Conservation (phyloP, 192 early-diverging fungal species). For the Entomortierella lignicola region DNA sequence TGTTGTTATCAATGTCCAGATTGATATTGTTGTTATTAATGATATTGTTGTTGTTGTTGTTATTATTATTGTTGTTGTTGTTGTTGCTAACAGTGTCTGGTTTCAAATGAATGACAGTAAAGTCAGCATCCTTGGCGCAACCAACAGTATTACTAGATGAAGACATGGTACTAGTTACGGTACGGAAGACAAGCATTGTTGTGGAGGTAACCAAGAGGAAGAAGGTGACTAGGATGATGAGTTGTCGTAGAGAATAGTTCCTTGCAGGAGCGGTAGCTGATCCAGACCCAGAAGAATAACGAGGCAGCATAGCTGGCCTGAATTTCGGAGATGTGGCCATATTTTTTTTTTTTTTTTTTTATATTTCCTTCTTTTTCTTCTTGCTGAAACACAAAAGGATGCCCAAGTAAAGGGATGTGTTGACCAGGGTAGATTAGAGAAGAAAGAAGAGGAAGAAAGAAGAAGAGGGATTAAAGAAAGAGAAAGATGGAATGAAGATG, state of each 20-base stretch:
- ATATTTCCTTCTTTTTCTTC: too few relatives aligned
- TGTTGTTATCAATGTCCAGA: background rate
- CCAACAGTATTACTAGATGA: constrained; percentile 7
- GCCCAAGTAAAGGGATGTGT: too few relatives aligned
- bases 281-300: constrained; percentile 7
- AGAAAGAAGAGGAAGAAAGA: background rate
- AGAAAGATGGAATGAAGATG: constrained; percentile 1
- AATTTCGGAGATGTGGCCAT: constrained; percentile 49
- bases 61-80: constrained; percentile 8
- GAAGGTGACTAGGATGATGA: constrained; percentile 35
- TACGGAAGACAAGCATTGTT: constrained; percentile 46
- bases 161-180: constrained; percentile 8
- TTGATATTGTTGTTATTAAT: constrained; percentile 6
- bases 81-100: constrained; percentile 14
- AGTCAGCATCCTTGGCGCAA: constrained; percentile 43
- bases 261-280: constrained; percentile 11
- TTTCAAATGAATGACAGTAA: constrained; percentile 39
- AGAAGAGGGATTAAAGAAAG: background rate
- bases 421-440: background rate
- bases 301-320: constrained; percentile 24
- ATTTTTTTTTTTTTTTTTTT: too few relatives aligned
- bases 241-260: constrained; percentile 18
- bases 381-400: too few relatives aligned
- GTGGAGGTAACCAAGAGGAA: constrained; percentile 34
- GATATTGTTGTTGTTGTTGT: background rate